Evolutionary conservation across 2,329 filamentous ascomycete species (phyloP).

Genomic region (Xylariaceae sp.): DNA sequence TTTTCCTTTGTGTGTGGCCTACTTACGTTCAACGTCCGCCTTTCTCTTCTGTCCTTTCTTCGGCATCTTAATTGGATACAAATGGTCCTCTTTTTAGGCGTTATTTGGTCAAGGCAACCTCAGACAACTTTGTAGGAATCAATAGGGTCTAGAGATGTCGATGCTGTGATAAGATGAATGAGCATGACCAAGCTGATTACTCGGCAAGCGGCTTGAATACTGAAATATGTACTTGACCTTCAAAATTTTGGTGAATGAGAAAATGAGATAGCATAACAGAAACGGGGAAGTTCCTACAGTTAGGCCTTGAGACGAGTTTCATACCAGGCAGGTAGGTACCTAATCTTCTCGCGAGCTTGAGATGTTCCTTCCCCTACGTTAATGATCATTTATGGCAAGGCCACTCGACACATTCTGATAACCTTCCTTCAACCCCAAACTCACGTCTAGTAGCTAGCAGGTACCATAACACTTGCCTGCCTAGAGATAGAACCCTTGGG

Average conservation of each 20-base stretch:
- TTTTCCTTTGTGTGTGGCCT: background rate
- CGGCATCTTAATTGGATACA: constrained; percentile 14
- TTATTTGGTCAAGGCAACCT: background rate
- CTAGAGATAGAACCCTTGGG: too few relatives aligned
- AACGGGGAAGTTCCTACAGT: background rate
- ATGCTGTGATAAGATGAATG: too few relatives aligned
- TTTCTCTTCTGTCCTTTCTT: constrained; percentile 28
- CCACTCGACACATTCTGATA: too few relatives aligned
- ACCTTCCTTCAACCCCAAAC: too few relatives aligned
- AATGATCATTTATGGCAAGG: too few relatives aligned
- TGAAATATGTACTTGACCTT: too few relatives aligned
- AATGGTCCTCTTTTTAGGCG: background rate
- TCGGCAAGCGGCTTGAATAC: too few relatives aligned
- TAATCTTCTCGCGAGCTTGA: background rate
- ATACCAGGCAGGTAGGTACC: too few relatives aligned
- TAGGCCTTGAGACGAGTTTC: background rate
- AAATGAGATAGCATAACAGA: background rate
- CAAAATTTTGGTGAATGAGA: background rate
- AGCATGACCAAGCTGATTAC: too few relatives aligned
- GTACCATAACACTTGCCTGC: too few relatives aligned
- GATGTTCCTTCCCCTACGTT: background rate
- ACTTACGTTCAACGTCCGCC: constrained; percentile 12
- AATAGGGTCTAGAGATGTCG: too few relatives aligned
- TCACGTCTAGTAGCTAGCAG: too few relatives aligned
- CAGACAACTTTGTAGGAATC: background rate